Percentiles rank a stretch among this genome's conserved stretches.
These are phyloP conservation scores for Cyclospora cayetanensis DNA, from an alignment of 169 alveolate species.

Conservation along the genomic window DNA sequence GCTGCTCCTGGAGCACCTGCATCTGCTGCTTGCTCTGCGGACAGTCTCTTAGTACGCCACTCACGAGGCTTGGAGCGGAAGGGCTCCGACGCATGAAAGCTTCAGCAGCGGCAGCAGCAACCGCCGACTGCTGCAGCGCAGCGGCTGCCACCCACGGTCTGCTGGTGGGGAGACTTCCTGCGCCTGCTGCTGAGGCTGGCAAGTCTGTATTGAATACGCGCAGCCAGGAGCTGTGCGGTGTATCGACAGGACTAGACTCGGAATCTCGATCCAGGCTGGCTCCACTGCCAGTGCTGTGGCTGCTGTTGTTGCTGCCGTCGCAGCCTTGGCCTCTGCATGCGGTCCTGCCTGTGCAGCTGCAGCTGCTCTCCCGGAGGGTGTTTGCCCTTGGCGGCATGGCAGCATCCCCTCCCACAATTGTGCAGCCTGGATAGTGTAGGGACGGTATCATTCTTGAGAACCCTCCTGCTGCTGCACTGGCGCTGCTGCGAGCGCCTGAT, in stretches of 20 bases:
- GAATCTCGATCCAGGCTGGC: constrained; percentile 9
- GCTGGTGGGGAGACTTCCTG: constrained; percentile 19
- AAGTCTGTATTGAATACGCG: neutral
- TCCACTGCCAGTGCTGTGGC: constrained; percentile 52
- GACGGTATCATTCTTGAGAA: too few species aligned
- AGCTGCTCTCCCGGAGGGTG: too few species aligned
- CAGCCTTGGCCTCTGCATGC: neutral
- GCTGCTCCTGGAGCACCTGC: constrained; percentile 45
- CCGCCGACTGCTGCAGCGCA: constrained; percentile 53
- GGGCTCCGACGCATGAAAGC: constrained; percentile 56
- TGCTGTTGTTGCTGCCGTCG: constrained; percentile 49
- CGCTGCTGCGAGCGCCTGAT: too few species aligned
- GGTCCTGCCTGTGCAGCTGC: constrained; percentile 44
- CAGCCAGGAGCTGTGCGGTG: neutral
- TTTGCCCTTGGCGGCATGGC: too few species aligned
- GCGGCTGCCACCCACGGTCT: too few species aligned
- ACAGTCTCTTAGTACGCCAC: constrained; percentile 40
- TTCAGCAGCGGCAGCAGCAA: constrained; percentile 57
- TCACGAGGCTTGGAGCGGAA: constrained; percentile 30
- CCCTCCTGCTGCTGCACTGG: too few species aligned
- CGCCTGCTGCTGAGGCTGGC: neutral
- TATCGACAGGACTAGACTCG: neutral
- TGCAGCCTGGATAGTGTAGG: too few species aligned
- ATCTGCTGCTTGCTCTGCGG: constrained; percentile 29
- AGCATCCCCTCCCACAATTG: too few species aligned